Percentiles rank a stretch among this genome's conserved stretches.
These are phyloP conservation scores for Candida ponderosae DNA, from an alignment of 805 yeast species.

Conservation along the genomic window DNA sequence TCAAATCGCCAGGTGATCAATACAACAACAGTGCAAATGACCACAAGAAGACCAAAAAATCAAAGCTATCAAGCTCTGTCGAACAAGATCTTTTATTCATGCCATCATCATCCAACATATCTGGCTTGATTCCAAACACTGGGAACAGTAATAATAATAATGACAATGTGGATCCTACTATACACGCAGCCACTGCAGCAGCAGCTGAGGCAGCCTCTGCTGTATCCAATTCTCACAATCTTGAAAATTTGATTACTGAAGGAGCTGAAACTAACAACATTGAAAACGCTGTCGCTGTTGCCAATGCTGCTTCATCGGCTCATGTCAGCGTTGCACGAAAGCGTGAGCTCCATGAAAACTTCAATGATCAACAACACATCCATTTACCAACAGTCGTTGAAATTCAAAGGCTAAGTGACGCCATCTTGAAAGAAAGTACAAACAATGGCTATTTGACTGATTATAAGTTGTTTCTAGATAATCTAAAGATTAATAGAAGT, in stretches of 20 bases:
- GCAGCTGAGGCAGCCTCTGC: background rate
- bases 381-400: background rate
- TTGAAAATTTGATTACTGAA: too few species aligned
- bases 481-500: too few species aligned
- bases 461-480: background rate
- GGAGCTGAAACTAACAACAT: too few species aligned
- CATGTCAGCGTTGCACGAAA: too few species aligned
- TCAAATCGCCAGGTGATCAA: constrained; percentile 8
- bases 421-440: background rate
- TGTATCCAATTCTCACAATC: background rate
- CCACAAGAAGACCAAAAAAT: background rate
- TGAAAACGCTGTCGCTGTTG: background rate
- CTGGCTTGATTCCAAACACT: too few species aligned
- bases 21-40: background rate
- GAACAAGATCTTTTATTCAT: too few species aligned
- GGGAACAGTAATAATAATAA: too few species aligned
- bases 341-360: background rate
- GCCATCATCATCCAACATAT: too few species aligned
- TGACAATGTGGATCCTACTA: background rate
- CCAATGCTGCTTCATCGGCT: too few species aligned
- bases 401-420: background rate
- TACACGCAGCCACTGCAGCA: background rate
- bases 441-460: background rate
- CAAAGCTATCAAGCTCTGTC: background rate
- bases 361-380: too few species aligned